Conservation (phyloP, 1,139 yeast species). For the Spathaspora sp. region DNA sequence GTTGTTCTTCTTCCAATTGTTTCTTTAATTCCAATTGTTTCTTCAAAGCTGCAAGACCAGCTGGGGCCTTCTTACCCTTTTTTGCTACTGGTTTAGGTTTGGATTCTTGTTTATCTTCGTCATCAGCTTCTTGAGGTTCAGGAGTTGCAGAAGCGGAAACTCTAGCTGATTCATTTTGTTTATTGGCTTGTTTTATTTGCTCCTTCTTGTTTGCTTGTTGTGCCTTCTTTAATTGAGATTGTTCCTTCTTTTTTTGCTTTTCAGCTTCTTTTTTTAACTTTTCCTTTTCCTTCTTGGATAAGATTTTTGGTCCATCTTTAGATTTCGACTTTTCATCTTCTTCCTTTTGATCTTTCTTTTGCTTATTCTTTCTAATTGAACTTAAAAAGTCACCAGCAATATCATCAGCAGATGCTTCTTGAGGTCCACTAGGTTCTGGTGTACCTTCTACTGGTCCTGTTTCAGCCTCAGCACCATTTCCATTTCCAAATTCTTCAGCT, state of each 20-base stretch:
- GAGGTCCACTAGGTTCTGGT: conserved; percentile 26
- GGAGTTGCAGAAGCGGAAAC: conserved; percentile 34
- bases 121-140: conserved; percentile 30
- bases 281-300: conserved; percentile 96
- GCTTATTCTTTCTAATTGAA: conserved; percentile 75
- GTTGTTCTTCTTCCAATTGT: conserved; percentile 74
- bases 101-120: conserved; percentile 17
- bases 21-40: conserved; percentile 86
- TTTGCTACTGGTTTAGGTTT: conserved; percentile 40
- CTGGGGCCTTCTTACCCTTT: conserved; percentile 69
- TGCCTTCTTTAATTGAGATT: conserved; percentile 79
- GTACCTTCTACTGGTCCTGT: conserved; percentile 16
- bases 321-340: conserved; percentile 49
- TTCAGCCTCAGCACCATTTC: conserved; percentile 15
- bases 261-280: conserved; percentile 96
- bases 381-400: conserved; percentile 71
- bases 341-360: conserved; percentile 64
- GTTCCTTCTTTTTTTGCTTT: conserved; percentile 89
- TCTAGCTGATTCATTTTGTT: conserved; percentile 53
- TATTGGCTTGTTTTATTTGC: conserved; percentile 64
- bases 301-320: conserved; percentile 65
- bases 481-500: conserved; percentile 54
- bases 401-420: conserved; percentile 41
- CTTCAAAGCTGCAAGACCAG: conserved; percentile 77
- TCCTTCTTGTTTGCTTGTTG: conserved; percentile 61